phyloP scores from a whole-genome alignment of 192 early-diverging fungal genomes.

The Entophlyctis luteolus region DNA sequence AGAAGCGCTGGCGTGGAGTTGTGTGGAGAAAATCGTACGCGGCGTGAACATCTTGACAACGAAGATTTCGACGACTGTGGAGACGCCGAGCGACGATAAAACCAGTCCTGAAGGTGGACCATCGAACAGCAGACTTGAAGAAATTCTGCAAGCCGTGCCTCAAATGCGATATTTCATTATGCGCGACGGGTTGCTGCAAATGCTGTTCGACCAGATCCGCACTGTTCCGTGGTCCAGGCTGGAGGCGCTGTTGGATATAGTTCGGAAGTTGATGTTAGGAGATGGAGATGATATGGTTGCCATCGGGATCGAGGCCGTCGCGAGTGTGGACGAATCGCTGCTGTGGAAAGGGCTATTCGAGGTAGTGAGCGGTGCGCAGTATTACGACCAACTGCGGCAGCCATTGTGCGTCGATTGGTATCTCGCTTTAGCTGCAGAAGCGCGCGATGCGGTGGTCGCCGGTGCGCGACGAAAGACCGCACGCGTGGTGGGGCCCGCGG shows the following conservation, averaged over 20 bases:
- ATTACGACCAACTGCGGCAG: conserved; percentile 21
- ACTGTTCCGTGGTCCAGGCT: conserved; percentile 16
- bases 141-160: conserved; percentile 9
- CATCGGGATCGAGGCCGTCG: not conserved
- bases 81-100: no score
- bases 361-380: conserved; percentile 1
- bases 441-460: no score
- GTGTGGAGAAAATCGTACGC: not conserved
- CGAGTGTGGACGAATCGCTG: not conserved
- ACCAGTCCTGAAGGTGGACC: no score
- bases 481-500: no score
- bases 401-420: conserved; percentile 25
- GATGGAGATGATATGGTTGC: not conserved
- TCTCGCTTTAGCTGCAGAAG: not conserved
- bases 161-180: not conserved
- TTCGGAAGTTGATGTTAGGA: conserved; percentile 22
- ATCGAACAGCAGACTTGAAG: conserved; percentile 1
- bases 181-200: conserved; percentile 19
- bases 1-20: conserved; percentile 8
- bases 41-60: not conserved
- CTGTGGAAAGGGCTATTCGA: conserved; percentile 25
- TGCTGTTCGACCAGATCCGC: conserved; percentile 37
- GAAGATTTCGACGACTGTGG: no score
- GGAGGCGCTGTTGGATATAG: conserved; percentile 2
- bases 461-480: no score